Percentiles rank a stretch among this genome's conserved stretches.
Conservation (phyloP, 345 rosid species). For the Populus simonii region DNA sequence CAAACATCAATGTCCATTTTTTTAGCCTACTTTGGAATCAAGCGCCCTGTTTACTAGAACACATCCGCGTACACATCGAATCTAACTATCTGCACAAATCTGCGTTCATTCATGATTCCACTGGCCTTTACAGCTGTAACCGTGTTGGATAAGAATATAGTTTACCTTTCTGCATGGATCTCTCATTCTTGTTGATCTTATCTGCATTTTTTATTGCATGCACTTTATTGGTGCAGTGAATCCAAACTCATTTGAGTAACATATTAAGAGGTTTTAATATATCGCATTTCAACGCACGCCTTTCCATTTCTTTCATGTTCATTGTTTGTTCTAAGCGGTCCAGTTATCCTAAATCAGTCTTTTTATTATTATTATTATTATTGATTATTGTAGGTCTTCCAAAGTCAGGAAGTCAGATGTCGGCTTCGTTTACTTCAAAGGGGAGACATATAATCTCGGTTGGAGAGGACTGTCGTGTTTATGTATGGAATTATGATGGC, state of each 20-base stretch:
- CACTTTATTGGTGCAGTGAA: conserved; percentile 17
- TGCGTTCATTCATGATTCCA: neutral
- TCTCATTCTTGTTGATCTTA: conserved; percentile 4
- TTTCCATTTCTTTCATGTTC: conserved; percentile 8
- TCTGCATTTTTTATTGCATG: neutral
- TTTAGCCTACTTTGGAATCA: neutral
- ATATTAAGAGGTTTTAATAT: conserved; percentile 3
- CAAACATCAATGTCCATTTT: neutral
- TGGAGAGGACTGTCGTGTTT: conserved; percentile 68
- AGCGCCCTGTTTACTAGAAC: neutral
- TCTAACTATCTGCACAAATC: neutral
- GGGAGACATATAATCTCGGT: conserved; percentile 77
- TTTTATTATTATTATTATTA: neutral
- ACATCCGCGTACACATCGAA: conserved; percentile 12
- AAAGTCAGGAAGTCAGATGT: conserved; percentile 64
- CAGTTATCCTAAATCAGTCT: conserved; percentile 5
- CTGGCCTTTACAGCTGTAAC: conserved; percentile 23
- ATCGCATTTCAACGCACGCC: conserved; percentile 6
- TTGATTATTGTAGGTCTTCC: conserved; percentile 45
- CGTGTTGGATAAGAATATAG: neutral
- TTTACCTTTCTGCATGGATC: neutral
- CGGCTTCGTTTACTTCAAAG: conserved; percentile 66
- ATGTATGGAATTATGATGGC: conserved; percentile 61
- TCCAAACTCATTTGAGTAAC: neutral
- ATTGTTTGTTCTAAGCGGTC: conserved; percentile 2